Conservation (phyloP, 768 basidiomycete species). For the Mycena floridula region DNA sequence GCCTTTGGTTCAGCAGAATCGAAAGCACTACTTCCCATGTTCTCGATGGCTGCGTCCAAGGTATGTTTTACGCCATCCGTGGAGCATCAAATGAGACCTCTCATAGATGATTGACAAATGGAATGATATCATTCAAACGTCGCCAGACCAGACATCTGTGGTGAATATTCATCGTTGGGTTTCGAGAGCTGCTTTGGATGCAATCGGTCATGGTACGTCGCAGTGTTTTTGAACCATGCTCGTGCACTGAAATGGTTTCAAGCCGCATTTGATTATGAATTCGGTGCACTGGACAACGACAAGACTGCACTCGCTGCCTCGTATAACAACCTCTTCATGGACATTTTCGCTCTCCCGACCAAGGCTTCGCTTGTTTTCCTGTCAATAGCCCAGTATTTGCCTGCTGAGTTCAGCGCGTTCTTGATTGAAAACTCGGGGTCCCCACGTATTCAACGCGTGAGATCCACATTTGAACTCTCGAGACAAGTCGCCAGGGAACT, state of each 20-base stretch:
- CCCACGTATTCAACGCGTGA: slow-evolving; percentile 9
- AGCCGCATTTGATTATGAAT: slow-evolving; percentile 25
- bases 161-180: slow-evolving; percentile 20
- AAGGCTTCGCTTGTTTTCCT: too few relatives aligned
- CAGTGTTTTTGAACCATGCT: neutral
- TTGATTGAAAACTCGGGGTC: slow-evolving; percentile 15
- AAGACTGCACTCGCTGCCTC: neutral
- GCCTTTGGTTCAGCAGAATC: slow-evolving; percentile 19
- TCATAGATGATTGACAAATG: neutral
- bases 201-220: slow-evolving; percentile 27
- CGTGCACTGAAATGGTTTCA: neutral
- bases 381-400: too few relatives aligned
- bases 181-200: slow-evolving; percentile 26
- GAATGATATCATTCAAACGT: neutral
- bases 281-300: slow-evolving; percentile 8
- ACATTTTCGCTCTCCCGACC: too few relatives aligned
- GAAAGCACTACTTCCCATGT: slow-evolving; percentile 4
- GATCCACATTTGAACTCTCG: neutral
- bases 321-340: neutral
- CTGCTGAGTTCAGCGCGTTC: neutral
- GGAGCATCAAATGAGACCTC: neutral
- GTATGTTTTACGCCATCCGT: neutral
- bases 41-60: neutral
- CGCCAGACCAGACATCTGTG: slow-evolving; percentile 6
- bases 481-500: neutral